Base-by-base conservation (phyloP, 306 rosid genomes). In the Spatholobus suberectus region DNA sequence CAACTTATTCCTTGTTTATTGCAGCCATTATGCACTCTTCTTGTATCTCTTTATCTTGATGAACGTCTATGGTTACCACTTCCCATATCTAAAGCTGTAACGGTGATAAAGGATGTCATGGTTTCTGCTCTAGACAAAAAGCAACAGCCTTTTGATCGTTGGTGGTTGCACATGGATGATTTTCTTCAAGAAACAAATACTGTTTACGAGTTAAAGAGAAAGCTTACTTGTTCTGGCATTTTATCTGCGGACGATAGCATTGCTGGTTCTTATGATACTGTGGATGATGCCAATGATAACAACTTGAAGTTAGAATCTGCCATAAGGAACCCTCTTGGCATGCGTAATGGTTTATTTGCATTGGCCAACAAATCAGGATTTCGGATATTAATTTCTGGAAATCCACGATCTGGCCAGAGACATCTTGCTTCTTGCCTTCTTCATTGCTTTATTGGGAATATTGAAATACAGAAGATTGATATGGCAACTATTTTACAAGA, bases 381-480 rank as follows among this genome's bases (percentile, higher is more conserved):
- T 83, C 92, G 94, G 32, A 78, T 96, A 88, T 75, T 96, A 86
- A 88, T 96, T 81, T 81, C 91, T 84, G 98, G 98, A 86, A 88
- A 80, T 87, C 88, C 94, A 32, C 86, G 90, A 87, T 88, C 94
- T 84, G 99, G 99, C 62, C 99, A 94, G 81, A 93, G 91, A 85
- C 96, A 96, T 88, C 94, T 96, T 87, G 96, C 96, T 26, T 92
- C 99, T 77, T 96, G 98, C 90, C 90, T 96, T 85, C 90, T 96
- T 76, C 88, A 89, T 90, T 93, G 92, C 87, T 93, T 90, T 90
- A 80, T 87, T 85, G 98, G 96, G 65, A 91, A 87, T 87, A 82
- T 79, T 77, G 96, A 91, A 89, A 84, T 96, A 21, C 92, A 80
- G 52, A 96, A 94, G 89, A 85, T 96, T 77, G 99, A 96, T 88